A percentile compares a stretch with the other conserved stretches of the same genome.
These are phyloP conservation scores for Aristolochia californica DNA, from an alignment of 164 flowering plant species.

Conservation along the genomic window DNA sequence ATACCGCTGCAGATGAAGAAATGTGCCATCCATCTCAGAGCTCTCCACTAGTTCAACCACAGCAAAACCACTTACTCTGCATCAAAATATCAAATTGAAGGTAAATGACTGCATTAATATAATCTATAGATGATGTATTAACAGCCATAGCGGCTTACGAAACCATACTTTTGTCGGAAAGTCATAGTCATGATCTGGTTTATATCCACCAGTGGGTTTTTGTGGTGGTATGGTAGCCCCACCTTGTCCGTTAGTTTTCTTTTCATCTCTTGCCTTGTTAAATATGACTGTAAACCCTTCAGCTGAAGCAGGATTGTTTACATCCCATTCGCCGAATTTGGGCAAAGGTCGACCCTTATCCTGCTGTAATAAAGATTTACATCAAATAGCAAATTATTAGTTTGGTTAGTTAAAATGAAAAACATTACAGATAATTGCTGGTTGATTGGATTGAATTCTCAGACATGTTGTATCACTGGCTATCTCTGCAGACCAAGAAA, in stretches of 20 bases:
- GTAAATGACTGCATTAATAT: neutral
- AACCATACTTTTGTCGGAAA: slow-evolving; percentile 15
- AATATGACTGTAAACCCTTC: slow-evolving; percentile 71
- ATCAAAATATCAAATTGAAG: neutral
- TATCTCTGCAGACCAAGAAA: no score
- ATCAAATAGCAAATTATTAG: neutral
- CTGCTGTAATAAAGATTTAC: slow-evolving; percentile 16
- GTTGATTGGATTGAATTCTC: no score
- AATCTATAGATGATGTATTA: neutral
- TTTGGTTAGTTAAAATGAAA: no score
- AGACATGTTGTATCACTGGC: no score
- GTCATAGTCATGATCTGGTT: slow-evolving; percentile 10
- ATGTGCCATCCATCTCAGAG: neutral
- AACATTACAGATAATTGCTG: no score
- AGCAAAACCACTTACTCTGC: slow-evolving; percentile 7
- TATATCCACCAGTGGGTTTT: slow-evolving; percentile 13
- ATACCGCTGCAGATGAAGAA: slow-evolving; percentile 2
- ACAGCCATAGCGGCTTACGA: neutral
- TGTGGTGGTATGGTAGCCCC: slow-evolving; percentile 14
- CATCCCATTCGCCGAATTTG: slow-evolving; percentile 83
- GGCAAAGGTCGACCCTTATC: slow-evolving; percentile 51
- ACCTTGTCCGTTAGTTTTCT: slow-evolving; percentile 36
- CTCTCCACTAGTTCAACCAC: slow-evolving; percentile 1
- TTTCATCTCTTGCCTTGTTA: slow-evolving; percentile 68
- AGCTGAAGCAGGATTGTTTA: slow-evolving; percentile 63